These are phyloP conservation scores for Mrakia blollopis DNA, from an alignment of 768 basidiomycete species.

Conservation along the genomic window DNA sequence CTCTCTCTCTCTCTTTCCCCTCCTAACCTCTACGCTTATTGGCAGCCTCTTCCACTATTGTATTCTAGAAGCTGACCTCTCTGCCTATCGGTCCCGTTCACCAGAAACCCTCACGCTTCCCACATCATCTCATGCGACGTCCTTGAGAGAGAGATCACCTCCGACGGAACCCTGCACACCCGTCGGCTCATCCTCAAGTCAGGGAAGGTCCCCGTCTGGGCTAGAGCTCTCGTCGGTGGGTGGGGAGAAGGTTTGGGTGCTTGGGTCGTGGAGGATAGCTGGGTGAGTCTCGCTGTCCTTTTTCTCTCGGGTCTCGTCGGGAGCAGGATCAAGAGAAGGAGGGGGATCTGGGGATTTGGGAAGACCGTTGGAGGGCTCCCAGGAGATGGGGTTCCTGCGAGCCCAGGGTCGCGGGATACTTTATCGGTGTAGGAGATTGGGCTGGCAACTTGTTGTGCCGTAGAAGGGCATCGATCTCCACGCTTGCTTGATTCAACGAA, in stretches of 20 bases:
- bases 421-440: background rate
- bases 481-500: too few relatives aligned
- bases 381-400: background rate
- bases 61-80: too few relatives aligned
- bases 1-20: too few relatives aligned
- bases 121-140: constrained; percentile 32
- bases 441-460: too few relatives aligned
- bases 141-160: constrained; percentile 14
- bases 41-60: too few relatives aligned
- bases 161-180: constrained; percentile 29
- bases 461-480: too few relatives aligned
- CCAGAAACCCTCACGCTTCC: constrained; percentile 16
- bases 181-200: constrained; percentile 28
- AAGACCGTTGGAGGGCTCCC: background rate
- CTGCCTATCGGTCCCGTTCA: background rate
- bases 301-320: background rate
- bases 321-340: background rate
- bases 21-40: too few relatives aligned
- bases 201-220: constrained; percentile 14
- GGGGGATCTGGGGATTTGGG: background rate
- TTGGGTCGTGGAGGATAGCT: constrained; percentile 26
- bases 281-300: background rate
- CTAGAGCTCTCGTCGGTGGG: background rate
- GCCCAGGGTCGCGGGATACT: too few relatives aligned
- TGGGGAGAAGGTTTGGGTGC: constrained; percentile 23